These are phyloP conservation scores for Diplocarpon rosae DNA, from an alignment of 2,329 filamentous ascomycete genomes.

Conservation along the genomic window DNA sequence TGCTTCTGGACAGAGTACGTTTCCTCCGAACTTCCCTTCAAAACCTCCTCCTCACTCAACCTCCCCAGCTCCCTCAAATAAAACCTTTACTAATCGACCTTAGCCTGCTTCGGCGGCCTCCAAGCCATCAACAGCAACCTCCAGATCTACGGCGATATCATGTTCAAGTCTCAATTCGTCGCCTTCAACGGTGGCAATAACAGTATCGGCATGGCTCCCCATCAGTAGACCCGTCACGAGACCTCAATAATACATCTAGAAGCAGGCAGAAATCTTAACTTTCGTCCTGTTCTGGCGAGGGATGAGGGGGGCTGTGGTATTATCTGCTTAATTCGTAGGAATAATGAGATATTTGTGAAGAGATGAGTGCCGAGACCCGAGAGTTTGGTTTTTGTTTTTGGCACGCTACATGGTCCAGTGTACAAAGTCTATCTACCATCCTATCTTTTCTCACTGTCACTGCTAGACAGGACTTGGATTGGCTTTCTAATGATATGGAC, in stretches of 20 bases:
- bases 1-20: constrained; percentile 36
- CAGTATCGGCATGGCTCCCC: constrained; percentile 38
- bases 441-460: not conserved
- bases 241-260: not conserved
- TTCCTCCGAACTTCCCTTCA: not conserved
- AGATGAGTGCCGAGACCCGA: no score
- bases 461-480: not conserved
- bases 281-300: no score
- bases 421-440: not conserved
- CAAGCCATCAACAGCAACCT: constrained; percentile 45
- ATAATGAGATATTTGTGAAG: no score
- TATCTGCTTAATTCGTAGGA: no score
- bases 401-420: no score
- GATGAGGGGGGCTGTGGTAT: no score
- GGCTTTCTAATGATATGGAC: not conserved
- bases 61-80: no score
- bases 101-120: constrained; percentile 56
- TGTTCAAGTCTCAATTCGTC: constrained; percentile 51
- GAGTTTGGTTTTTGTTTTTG: no score
- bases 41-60: not conserved
- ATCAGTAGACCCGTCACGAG: constrained; percentile 14
- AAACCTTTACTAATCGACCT: constrained; percentile 5
- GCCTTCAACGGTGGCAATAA: constrained; percentile 46
- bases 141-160: constrained; percentile 52
- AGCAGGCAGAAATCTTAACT: no score